These are phyloP conservation scores for Parmelia sp. DNA, from an alignment of 495 filamentous ascomycete genomes.

Conservation along the genomic window DNA sequence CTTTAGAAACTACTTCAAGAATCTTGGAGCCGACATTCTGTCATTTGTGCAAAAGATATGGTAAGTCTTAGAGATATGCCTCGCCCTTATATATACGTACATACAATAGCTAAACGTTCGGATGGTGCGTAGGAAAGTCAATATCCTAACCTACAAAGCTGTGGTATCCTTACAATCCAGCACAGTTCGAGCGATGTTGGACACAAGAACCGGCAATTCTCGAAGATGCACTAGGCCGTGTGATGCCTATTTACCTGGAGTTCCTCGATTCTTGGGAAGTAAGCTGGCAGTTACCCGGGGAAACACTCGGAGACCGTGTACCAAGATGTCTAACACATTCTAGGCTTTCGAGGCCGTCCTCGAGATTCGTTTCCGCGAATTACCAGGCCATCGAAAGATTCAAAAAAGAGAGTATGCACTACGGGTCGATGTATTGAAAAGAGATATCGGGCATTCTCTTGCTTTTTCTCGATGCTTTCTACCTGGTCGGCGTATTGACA, in stretches of 20 bases:
- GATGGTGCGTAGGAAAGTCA: conserved; percentile 3
- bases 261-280: conserved; percentile 8
- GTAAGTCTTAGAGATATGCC: not conserved
- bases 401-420: conserved; percentile 5
- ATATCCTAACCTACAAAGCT: conserved; percentile 11
- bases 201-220: conserved; percentile 2
- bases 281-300: not conserved
- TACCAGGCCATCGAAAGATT: conserved; percentile 10
- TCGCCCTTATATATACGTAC: not conserved
- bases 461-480: conserved; percentile 2
- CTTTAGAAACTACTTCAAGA: not conserved
- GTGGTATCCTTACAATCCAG: conserved; percentile 3
- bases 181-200: not conserved
- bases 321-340: not conserved
- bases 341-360: conserved; percentile 10
- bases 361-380: conserved; percentile 8
- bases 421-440: not conserved
- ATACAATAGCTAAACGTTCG: not conserved
- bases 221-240: not conserved
- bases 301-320: not conserved
- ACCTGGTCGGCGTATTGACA: conserved; percentile 10
- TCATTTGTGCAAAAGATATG: conserved; percentile 4
- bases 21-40: conserved; percentile 1
- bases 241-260: not conserved
- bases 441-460: conserved; percentile 4